phyloP scores from a whole-genome alignment of 2,329 filamentous ascomycete genomes.

The Alternaria gaisen region DNA sequence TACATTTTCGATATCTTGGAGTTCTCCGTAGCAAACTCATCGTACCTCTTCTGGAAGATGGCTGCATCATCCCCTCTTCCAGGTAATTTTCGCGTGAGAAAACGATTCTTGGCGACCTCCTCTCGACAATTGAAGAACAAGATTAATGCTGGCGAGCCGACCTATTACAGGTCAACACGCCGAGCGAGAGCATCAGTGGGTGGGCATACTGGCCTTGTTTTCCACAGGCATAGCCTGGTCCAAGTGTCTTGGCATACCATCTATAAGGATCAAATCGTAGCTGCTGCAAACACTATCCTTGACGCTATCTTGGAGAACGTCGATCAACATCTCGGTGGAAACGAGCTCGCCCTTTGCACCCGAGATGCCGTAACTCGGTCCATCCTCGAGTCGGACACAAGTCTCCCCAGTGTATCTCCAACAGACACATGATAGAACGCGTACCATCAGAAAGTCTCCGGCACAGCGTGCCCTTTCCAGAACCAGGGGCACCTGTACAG shows the following conservation, averaged over 20 bases:
- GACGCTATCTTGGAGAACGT: not conserved
- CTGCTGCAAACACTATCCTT: not conserved
- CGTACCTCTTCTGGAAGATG: not conserved
- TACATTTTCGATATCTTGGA: conserved; percentile 4
- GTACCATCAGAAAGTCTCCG: conserved; percentile 21
- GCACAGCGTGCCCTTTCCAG: conserved; percentile 47
- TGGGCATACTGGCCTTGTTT: conserved; percentile 1
- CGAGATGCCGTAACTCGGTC: not conserved
- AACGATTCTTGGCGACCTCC: conserved; percentile 9
- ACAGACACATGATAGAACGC: conserved; percentile 38
- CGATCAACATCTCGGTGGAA: not conserved
- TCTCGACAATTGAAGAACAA: conserved; percentile 11
- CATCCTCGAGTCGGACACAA: not conserved
- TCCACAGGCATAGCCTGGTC: conserved; percentile 13
- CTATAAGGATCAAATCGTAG: conserved; percentile 1
- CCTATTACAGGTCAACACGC: not conserved
- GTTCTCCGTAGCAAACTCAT: conserved; percentile 3
- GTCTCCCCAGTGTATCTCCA: conserved; percentile 28
- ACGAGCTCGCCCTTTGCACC: conserved; percentile 6
- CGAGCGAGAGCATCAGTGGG: not conserved
- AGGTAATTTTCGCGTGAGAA: conserved; percentile 11
- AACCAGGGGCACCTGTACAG: conserved; percentile 37
- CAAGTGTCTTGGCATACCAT: conserved; percentile 11
- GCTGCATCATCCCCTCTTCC: conserved; percentile 11
- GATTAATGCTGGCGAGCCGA: conserved; percentile 5